phyloP scores from a whole-genome alignment of 106 monocot genomes.

The Triglochin maritima region DNA sequence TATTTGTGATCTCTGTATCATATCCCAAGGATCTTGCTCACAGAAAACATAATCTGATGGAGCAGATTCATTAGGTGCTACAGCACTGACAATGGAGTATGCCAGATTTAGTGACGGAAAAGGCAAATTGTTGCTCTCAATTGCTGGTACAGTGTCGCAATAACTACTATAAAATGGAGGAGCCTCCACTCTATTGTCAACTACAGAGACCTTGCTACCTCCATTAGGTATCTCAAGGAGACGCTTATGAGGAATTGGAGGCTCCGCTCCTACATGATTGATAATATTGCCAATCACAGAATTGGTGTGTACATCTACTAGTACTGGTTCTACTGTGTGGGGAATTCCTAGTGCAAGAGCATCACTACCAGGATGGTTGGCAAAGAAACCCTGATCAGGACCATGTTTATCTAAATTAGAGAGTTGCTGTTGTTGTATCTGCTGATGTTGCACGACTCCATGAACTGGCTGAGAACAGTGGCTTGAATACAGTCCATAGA shows the following conservation, averaged over 20 bases:
- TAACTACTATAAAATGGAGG: neutral
- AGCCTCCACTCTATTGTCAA: neutral
- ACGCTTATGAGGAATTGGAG: conserved; percentile 9
- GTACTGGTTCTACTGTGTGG: no score
- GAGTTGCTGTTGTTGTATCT: neutral
- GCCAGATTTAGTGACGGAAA: neutral
- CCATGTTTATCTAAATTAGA: conserved; percentile 3
- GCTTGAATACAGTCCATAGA: conserved; percentile 19
- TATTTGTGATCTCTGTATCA: neutral
- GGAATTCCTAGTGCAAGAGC: no score
- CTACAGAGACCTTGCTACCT: neutral
- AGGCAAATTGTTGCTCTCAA: neutral
- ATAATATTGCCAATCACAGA: neutral
- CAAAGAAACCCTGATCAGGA: neutral
- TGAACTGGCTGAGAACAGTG: conserved; percentile 12
- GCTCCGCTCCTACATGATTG: neutral
- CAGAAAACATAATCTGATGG: neutral
- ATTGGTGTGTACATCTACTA: neutral
- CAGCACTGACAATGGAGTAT: neutral
- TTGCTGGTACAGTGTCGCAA: neutral
- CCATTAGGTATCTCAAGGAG: conserved; percentile 6
- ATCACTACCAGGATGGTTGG: neutral
- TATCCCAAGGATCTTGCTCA: neutral
- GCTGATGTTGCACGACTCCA: conserved; percentile 15
- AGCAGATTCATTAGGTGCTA: neutral